phyloP scores from a whole-genome alignment of 1,284 basidiomycete species.

The Xerocomus nothofagi region DNA sequence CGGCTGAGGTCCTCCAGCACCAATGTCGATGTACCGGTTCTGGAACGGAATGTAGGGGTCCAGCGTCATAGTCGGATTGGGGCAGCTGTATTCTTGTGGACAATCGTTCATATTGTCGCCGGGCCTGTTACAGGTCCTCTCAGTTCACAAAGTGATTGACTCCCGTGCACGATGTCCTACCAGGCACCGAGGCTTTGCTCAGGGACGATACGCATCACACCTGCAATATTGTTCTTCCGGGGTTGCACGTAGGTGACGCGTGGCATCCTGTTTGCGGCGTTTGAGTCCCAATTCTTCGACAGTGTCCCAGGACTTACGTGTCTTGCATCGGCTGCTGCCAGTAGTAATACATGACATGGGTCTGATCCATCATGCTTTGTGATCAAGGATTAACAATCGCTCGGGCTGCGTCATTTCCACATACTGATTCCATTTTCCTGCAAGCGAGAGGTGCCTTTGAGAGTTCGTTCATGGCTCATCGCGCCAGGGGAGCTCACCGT shows the following conservation, averaged over 20 bases:
- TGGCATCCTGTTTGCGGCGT: constrained; percentile 47
- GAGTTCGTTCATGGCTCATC: not conserved
- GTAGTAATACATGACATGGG: constrained; percentile 59
- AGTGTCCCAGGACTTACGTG: constrained; percentile 39
- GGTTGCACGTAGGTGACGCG: not conserved
- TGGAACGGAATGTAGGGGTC: no score
- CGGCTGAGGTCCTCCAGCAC: no score
- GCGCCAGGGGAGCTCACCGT: not conserved
- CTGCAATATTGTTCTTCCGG: not conserved
- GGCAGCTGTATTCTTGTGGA: constrained; percentile 14
- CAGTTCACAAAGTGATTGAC: not conserved
- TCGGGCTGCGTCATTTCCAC: not conserved
- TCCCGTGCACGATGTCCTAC: constrained; percentile 31
- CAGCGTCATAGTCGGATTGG: no score
- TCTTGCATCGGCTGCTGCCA: constrained; percentile 71
- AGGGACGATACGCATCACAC: constrained; percentile 44
- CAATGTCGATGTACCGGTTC: no score
- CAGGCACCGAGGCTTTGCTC: constrained; percentile 62
- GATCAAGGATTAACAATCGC: constrained; percentile 31
- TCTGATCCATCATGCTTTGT: constrained; percentile 67
- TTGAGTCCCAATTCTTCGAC: not conserved
- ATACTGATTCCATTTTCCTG: not conserved
- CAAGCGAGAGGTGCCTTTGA: not conserved
- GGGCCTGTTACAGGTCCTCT: constrained; percentile 44
- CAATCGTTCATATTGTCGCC: constrained; percentile 63